Evolutionary conservation across 495 filamentous ascomycete species (phyloP).

Genomic region (Trichoderma gamsii): DNA sequence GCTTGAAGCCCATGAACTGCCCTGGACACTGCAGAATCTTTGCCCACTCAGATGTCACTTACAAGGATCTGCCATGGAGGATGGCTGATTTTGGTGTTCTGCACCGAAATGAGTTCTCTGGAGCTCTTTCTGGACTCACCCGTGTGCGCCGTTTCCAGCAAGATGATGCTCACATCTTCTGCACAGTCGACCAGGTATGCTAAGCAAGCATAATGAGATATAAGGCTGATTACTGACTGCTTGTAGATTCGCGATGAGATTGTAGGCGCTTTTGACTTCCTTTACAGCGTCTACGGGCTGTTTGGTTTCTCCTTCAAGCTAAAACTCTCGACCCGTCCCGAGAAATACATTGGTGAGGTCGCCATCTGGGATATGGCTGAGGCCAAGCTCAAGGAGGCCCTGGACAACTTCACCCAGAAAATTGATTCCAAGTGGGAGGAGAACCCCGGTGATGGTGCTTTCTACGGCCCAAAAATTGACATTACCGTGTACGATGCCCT

Average conservation of each 20-base stretch:
- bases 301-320: constrained; percentile 95
- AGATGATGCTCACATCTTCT: constrained; percentile 94
- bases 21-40: constrained; percentile 81
- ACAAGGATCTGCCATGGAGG: constrained; percentile 81
- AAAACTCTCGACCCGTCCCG: constrained; percentile 89
- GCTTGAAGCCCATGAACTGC: constrained; percentile 97
- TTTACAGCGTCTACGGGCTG: constrained; percentile 75
- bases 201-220: constrained; percentile 11
- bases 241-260: constrained; percentile 73
- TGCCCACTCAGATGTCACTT: constrained; percentile 68
- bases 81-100: constrained; percentile 94
- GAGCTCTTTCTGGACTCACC: constrained; percentile 83
- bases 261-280: constrained; percentile 79
- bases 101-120: constrained; percentile 91
- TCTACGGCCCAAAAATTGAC: constrained; percentile 93
- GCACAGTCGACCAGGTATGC: constrained; percentile 61
- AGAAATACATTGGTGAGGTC: constrained; percentile 82
- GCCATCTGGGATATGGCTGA: constrained; percentile 87
- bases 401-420: constrained; percentile 64
- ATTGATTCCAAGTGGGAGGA: constrained; percentile 71
- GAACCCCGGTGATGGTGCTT: constrained; percentile 91
- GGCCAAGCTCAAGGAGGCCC: constrained; percentile 62
- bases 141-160: constrained; percentile 90
- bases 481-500: constrained; percentile 81
- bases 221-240: constrained; percentile 19